phyloP scores from a whole-genome alignment of 2,329 filamentous ascomycete species.

The Lithohypha guttulata region DNA sequence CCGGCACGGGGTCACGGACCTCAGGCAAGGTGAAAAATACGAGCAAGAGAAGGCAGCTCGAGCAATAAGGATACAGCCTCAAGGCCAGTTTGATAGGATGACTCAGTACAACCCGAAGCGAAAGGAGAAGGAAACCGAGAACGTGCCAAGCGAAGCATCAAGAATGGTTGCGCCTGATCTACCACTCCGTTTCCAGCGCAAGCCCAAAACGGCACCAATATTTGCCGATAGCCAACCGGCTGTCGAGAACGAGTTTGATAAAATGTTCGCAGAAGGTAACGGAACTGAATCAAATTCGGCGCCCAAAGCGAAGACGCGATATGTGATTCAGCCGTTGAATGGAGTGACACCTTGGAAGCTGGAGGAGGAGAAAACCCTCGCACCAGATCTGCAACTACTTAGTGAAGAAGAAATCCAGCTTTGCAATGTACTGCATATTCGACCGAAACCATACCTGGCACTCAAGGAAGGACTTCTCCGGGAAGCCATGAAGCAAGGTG shows the following conservation, averaged over 20 bases:
- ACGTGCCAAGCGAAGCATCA: constrained; percentile 63
- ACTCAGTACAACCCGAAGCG: constrained; percentile 50
- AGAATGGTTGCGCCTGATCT: constrained; percentile 71
- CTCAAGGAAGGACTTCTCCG: constrained; percentile 90
- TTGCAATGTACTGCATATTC: constrained; percentile 71
- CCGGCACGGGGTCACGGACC: constrained; percentile 67
- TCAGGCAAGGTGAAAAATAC: constrained; percentile 82
- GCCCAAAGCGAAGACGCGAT: constrained; percentile 38
- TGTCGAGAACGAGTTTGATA: constrained; percentile 42
- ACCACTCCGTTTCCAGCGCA: constrained; percentile 48
- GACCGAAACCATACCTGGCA: constrained; percentile 88
- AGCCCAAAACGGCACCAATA: constrained; percentile 27
- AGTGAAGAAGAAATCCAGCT: constrained; percentile 75
- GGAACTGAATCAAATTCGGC: constrained; percentile 29
- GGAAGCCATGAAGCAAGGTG: constrained; percentile 81
- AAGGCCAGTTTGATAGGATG: constrained; percentile 77
- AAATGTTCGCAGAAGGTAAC: constrained; percentile 45
- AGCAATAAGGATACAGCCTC: constrained; percentile 53
- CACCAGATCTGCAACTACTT: constrained; percentile 67
- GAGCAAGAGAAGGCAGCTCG: constrained; percentile 76
- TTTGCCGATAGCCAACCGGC: constrained; percentile 26
- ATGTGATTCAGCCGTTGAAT: constrained; percentile 39
- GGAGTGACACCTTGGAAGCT: constrained; percentile 48
- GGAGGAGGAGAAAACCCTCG: constrained; percentile 60
- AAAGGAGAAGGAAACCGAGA: constrained; percentile 56